Percentiles rank a stretch among this genome's conserved stretches.
These are phyloP conservation scores for Solioccasus polychromus DNA, from an alignment of 768 basidiomycete genomes.

Conservation along the genomic window DNA sequence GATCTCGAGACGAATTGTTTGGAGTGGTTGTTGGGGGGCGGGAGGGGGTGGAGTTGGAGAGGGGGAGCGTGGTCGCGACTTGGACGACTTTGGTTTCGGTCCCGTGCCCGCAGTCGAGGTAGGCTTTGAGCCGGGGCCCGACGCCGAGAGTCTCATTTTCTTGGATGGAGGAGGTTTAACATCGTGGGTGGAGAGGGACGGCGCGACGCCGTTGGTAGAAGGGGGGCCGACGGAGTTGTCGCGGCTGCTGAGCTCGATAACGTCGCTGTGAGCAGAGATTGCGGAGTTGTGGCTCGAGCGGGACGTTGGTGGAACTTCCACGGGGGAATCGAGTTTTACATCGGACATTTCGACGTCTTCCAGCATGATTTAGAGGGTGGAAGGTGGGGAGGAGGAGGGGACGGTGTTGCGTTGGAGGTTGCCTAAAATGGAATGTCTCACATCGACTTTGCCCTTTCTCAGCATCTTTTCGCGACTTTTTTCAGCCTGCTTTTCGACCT, in stretches of 20 bases:
- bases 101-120: conserved; percentile 30
- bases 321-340: conserved; percentile 7
- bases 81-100: conserved; percentile 54
- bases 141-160: conserved; percentile 26
- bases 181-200: conserved; percentile 20
- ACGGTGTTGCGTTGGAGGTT: conserved; percentile 31
- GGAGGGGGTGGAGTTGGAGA: conserved; percentile 56
- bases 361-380: conserved; percentile 18
- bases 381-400: conserved; percentile 28
- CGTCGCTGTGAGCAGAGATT: conserved; percentile 18
- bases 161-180: conserved; percentile 29
- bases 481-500: conserved; percentile 20
- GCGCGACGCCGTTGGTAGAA: conserved; percentile 12
- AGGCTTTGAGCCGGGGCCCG: conserved; percentile 24
- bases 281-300: conserved; percentile 17
- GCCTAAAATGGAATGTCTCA: conserved; percentile 38
- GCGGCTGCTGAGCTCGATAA: conserved; percentile 30
- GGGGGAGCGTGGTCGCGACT: conserved; percentile 44
- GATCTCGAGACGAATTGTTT: conserved; percentile 70
- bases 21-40: conserved; percentile 47
- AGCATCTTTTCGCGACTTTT: conserved; percentile 28
- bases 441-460: conserved; percentile 24
- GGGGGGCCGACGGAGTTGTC: conserved; percentile 26
- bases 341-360: conserved; percentile 32
- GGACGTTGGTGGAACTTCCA: conserved; percentile 8